A percentile compares a stretch with the other conserved stretches of the same genome.
Evolutionary conservation across 2,329 filamentous ascomycete genomes (phyloP).

Genomic region (Trichoderma sp.): DNA sequence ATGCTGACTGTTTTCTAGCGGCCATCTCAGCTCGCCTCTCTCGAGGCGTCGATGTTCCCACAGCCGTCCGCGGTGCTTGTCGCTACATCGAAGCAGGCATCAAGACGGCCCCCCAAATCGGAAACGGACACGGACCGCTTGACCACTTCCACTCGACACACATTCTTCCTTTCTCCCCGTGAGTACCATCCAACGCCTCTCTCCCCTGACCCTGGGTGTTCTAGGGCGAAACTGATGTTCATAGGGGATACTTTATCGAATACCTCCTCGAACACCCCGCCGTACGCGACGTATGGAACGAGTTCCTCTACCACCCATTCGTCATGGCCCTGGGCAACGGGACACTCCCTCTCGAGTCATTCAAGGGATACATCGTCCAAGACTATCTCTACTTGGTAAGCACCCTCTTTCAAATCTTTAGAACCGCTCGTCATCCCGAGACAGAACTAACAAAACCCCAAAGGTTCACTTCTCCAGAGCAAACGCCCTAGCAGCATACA

Average conservation of each 20-base stretch:
- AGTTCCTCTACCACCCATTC: constrained; percentile 80
- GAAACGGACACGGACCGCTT: constrained; percentile 70
- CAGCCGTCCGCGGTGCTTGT: constrained; percentile 68
- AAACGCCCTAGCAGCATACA: constrained; percentile 83
- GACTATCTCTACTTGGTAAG: constrained; percentile 86
- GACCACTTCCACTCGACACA: constrained; percentile 78
- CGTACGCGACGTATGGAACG: constrained; percentile 72
- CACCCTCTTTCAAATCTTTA: neutral
- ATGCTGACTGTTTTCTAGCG: constrained; percentile 46
- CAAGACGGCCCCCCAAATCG: constrained; percentile 62
- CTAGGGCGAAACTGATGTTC: neutral
- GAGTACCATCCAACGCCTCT: constrained; percentile 32
- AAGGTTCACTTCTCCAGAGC: constrained; percentile 86
- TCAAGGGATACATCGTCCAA: constrained; percentile 87
- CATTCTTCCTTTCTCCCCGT: constrained; percentile 68
- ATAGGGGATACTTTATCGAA: constrained; percentile 75
- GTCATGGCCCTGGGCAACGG: constrained; percentile 76
- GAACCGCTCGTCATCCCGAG: accelerated
- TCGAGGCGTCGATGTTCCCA: constrained; percentile 56
- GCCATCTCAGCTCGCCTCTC: constrained; percentile 76
- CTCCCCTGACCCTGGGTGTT: too few relatives aligned
- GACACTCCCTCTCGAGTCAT: constrained; percentile 71
- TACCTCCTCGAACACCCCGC: constrained; percentile 77
- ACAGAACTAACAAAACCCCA: neutral
- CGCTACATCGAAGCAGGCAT: constrained; percentile 74